Percentiles rank a stretch among this genome's conserved stretches.
Conservation (phyloP, 345 rosid genomes). For the Ceriops decandra region DNA sequence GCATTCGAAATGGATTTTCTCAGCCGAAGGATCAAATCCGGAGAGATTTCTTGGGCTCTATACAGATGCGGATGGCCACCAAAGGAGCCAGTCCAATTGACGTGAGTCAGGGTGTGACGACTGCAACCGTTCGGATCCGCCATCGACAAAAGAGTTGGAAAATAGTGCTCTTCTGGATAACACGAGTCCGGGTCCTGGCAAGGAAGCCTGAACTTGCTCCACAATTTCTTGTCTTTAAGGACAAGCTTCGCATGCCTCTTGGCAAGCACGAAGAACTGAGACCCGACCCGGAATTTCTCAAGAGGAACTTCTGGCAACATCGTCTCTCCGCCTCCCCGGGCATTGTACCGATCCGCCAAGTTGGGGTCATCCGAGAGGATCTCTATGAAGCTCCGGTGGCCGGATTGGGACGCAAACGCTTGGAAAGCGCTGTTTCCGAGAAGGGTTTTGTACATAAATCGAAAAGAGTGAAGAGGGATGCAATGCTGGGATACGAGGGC, state of each 20-base stretch:
- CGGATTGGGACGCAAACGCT: conserved; percentile 35
- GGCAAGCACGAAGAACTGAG: conserved; percentile 77
- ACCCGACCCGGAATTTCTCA: conserved; percentile 66
- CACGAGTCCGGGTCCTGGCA: conserved; percentile 54
- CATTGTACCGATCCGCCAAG: conserved; percentile 54
- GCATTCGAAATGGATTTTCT: conserved; percentile 46
- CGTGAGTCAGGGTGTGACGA: conserved; percentile 62
- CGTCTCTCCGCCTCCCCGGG: conserved; percentile 45
- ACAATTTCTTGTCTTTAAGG: conserved; percentile 52
- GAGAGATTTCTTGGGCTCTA: conserved; percentile 43
- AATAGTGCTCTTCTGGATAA: conserved; percentile 90
- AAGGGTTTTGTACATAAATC: conserved; percentile 52
- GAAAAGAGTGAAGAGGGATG: conserved; percentile 78
- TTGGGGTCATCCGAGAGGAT: conserved; percentile 58
- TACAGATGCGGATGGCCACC: conserved; percentile 73
- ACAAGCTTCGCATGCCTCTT: conserved; percentile 68
- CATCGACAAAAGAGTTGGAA: conserved; percentile 73
- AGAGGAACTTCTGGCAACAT: conserved; percentile 70
- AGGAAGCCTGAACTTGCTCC: conserved; percentile 73
- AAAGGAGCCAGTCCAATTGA: conserved; percentile 74
- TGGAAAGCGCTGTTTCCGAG: conserved; percentile 32
- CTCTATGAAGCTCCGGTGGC: conserved; percentile 63
- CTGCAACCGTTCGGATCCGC: conserved; percentile 64
- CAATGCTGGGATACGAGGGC: conserved; percentile 79
- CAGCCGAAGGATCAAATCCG: conserved; percentile 39